Evolutionary conservation across 495 filamentous ascomycete species (phyloP).

Genomic region (Emericellopsis terricola): DNA sequence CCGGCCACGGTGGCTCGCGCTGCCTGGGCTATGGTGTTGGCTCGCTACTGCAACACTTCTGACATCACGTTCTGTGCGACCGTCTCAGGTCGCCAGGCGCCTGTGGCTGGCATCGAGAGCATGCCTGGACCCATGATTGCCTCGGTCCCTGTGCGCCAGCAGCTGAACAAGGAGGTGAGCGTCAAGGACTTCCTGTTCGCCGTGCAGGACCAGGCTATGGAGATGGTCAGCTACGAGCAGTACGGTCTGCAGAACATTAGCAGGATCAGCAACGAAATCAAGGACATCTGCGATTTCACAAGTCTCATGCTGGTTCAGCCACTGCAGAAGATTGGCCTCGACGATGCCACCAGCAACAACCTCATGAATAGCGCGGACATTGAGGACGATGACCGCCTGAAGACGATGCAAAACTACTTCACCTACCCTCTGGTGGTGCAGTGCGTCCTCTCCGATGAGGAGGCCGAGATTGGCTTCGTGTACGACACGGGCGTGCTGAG

Average conservation of each 20-base stretch:
- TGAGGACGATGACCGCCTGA: no score
- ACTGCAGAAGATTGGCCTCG: not conserved
- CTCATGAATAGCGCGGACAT: slow-evolving; percentile 3
- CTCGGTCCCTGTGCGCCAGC: slow-evolving; percentile 33
- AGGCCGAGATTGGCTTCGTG: slow-evolving; percentile 4
- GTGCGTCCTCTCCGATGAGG: slow-evolving; percentile 3
- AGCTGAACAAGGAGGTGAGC: slow-evolving; percentile 2
- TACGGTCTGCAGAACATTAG: slow-evolving; percentile 25
- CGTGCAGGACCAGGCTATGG: slow-evolving; percentile 16
- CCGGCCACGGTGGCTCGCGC: no score
- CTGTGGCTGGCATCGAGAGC: slow-evolving; percentile 24
- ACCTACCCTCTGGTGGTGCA: slow-evolving; percentile 9
- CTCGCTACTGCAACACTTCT: slow-evolving; percentile 14
- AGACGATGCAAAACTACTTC: slow-evolving; percentile 3
- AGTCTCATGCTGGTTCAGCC: not conserved
- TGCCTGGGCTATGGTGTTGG: no score
- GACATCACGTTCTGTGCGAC: slow-evolving; percentile 31
- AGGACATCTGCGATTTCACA: slow-evolving; percentile 2
- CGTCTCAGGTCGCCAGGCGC: no score
- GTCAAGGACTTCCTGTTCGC: slow-evolving; percentile 6
- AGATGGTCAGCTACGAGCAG: slow-evolving; percentile 26
- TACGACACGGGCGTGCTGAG: slow-evolving; percentile 6
- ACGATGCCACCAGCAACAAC: slow-evolving; percentile 1
- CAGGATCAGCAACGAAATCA: not conserved
- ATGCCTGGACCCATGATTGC: slow-evolving; percentile 37